Percentiles rank a stretch among this genome's conserved stretches.
Evolutionary conservation across 1,139 yeast genomes (phyloP).

Genomic region (Candida sojae): DNA sequence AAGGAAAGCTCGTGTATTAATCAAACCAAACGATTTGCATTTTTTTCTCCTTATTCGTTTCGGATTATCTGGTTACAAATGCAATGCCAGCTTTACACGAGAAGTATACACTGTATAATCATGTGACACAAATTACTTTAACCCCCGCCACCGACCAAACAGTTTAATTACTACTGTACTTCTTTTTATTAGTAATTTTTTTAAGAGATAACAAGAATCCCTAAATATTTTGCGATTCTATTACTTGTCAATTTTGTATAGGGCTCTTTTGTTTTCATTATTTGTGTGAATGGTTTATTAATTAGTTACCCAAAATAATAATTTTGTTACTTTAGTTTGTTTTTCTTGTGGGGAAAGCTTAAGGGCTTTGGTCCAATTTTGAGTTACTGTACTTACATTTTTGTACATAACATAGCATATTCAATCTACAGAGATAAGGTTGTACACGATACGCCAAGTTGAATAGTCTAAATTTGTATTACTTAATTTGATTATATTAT

Average conservation of each 20-base stretch:
- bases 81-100: neutral
- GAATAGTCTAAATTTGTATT: neutral
- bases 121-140: neutral
- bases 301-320: too few relatives aligned
- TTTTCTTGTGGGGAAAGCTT: neutral
- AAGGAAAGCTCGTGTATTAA: too few relatives aligned
- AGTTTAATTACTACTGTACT: too few relatives aligned
- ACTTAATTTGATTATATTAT: neutral
- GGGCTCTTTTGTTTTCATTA: neutral
- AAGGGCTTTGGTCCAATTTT: too few relatives aligned
- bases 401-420: neutral
- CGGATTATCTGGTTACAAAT: constrained; percentile 1
- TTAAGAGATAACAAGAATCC: neutral
- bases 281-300: neutral
- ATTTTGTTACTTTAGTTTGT: neutral
- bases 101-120: neutral
- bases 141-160: neutral
- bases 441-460: neutral
- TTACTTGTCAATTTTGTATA: too few relatives aligned
- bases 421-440: neutral
- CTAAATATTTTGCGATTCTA: too few relatives aligned
- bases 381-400: neutral
- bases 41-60: neutral
- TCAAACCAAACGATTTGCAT: neutral
- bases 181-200: neutral